Conservation (phyloP, 1,284 basidiomycete genomes). For the Trichosporon inkin region DNA sequence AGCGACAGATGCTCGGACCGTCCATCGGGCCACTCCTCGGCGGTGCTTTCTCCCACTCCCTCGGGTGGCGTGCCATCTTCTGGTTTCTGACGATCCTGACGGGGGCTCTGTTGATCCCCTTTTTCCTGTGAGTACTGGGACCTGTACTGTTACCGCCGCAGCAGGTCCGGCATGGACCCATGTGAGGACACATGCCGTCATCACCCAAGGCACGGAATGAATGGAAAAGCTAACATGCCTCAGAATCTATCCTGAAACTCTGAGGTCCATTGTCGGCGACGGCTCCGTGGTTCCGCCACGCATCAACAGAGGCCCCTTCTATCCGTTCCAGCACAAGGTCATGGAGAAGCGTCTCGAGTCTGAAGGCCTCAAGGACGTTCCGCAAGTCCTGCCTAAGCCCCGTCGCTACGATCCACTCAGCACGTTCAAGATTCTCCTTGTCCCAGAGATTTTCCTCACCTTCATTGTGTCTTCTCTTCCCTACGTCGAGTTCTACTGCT, state of each 20-base stretch:
- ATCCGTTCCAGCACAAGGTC: constrained; percentile 24
- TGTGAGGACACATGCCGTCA: background rate
- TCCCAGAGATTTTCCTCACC: constrained; percentile 42
- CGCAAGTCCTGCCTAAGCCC: background rate
- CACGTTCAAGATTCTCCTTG: constrained; percentile 43
- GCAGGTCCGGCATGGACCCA: background rate
- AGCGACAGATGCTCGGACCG: constrained; percentile 24
- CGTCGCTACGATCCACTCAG: constrained; percentile 42
- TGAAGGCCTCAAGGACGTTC: background rate
- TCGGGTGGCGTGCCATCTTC: constrained; percentile 33
- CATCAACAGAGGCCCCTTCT: constrained; percentile 34
- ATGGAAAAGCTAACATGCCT: background rate
- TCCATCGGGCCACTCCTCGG: constrained; percentile 33
- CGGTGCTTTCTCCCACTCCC: constrained; percentile 26
- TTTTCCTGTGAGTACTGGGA: constrained; percentile 21
- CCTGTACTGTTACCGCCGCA: background rate
- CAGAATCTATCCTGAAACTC: constrained; percentile 44
- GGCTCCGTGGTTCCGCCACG: constrained; percentile 46
- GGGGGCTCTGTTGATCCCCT: constrained; percentile 5
- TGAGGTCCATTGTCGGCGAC: constrained; percentile 47
- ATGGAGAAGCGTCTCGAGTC: constrained; percentile 1
- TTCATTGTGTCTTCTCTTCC: constrained; percentile 40
- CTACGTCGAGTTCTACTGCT: constrained; percentile 47
- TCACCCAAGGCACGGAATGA: constrained; percentile 1
- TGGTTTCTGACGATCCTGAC: constrained; percentile 34